These are phyloP conservation scores for Dovyalis caffra DNA, from an alignment of 345 rosid genomes.

Conservation along the genomic window DNA sequence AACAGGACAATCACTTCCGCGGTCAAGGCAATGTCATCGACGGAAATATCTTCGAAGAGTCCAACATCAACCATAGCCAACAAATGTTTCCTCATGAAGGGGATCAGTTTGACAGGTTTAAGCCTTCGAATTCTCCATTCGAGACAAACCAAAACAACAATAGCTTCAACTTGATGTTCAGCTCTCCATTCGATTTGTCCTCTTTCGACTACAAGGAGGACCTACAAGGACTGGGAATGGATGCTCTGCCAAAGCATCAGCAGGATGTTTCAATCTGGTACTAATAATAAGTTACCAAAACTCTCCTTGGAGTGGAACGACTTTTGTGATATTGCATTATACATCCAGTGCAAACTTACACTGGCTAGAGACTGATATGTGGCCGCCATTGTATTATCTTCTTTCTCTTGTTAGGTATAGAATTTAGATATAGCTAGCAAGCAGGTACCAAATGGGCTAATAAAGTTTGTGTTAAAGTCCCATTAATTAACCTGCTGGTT, in stretches of 20 bases:
- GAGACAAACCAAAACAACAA: constrained; percentile 40
- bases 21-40: constrained; percentile 47
- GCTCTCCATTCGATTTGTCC: constrained; percentile 60
- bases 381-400: background rate
- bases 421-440: background rate
- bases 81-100: constrained; percentile 52
- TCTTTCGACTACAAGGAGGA: constrained; percentile 74
- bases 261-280: constrained; percentile 73
- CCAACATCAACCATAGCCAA: constrained; percentile 45
- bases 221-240: constrained; percentile 49
- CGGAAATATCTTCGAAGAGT: constrained; percentile 55
- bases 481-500: background rate
- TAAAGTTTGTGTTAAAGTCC: background rate
- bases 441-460: background rate
- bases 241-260: constrained; percentile 55
- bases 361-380: background rate
- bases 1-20: constrained; percentile 50
- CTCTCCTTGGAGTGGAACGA: background rate
- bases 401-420: background rate
- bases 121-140: constrained; percentile 40
- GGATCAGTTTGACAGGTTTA: constrained; percentile 47
- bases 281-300: constrained; percentile 21
- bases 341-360: background rate
- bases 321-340: background rate
- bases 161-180: constrained; percentile 53